Evolutionary conservation across 441 rosid species (phyloP).

Genomic region (Brassica balearica): DNA sequence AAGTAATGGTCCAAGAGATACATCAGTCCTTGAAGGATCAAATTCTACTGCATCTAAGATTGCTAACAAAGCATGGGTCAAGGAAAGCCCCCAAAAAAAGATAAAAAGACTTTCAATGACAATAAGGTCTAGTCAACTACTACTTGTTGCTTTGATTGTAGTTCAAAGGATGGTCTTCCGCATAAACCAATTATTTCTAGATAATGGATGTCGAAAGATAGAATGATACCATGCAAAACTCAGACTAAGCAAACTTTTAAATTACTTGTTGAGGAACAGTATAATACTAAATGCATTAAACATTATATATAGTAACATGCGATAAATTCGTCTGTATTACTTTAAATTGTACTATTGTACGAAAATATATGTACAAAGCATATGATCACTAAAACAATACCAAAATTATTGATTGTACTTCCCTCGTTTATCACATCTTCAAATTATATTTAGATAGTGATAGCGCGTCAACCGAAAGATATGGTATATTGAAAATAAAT

Average conservation of each 20-base stretch:
- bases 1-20: no score
- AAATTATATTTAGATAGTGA: neutral
- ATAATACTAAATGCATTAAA: constrained; percentile 6
- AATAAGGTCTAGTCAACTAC: neutral
- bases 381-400: neutral
- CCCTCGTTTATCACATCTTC: neutral
- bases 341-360: neutral
- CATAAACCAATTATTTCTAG: neutral
- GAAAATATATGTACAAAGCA: neutral
- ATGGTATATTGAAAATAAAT: constrained; percentile 15
- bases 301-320: neutral
- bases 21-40: no score
- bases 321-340: neutral
- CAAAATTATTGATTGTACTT: neutral
- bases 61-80: no score
- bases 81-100: no score
- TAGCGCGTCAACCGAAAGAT: constrained; percentile 1
- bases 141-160: neutral
- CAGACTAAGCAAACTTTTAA: neutral
- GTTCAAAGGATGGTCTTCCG: neutral
- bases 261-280: neutral
- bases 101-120: no score
- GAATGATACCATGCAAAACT: constrained; percentile 1
- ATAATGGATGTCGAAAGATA: neutral
- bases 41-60: no score